A percentile compares a stretch with the other conserved stretches of the same genome.
Conservation (phyloP, 2,329 filamentous ascomycete genomes). For the Alternaria hordeiaustralica region DNA sequence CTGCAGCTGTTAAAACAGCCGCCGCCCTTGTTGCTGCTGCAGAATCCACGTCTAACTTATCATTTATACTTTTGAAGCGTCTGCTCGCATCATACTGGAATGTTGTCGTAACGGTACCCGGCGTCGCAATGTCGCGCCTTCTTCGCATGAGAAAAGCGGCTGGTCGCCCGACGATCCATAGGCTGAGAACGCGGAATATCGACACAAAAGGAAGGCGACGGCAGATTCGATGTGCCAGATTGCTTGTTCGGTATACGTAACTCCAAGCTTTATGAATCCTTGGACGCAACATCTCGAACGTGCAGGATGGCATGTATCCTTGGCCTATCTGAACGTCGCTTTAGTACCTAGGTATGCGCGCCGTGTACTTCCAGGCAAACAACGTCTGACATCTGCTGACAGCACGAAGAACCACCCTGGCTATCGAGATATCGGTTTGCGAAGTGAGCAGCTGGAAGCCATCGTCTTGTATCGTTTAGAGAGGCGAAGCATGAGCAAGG, state of each 20-base stretch:
- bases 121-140: not conserved
- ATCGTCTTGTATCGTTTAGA: not conserved
- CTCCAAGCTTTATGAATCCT: not conserved
- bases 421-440: not conserved
- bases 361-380: not conserved
- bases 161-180: not conserved
- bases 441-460: not conserved
- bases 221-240: not conserved
- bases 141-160: not conserved
- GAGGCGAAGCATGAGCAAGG: constrained; percentile 2
- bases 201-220: not conserved
- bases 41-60: not conserved
- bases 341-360: not conserved
- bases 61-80: not conserved
- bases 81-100: not conserved
- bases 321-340: not conserved
- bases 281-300: not conserved
- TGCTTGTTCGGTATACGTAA: not conserved
- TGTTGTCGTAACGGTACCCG: not conserved
- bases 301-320: not conserved
- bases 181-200: not conserved
- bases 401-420: not conserved
- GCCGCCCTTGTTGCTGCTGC: not conserved
- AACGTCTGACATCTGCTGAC: not conserved
- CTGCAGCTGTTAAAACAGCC: not conserved